Base-by-base conservation (phyloP, 768 basidiomycete species). In the Fomitopsis serialis region DNA sequence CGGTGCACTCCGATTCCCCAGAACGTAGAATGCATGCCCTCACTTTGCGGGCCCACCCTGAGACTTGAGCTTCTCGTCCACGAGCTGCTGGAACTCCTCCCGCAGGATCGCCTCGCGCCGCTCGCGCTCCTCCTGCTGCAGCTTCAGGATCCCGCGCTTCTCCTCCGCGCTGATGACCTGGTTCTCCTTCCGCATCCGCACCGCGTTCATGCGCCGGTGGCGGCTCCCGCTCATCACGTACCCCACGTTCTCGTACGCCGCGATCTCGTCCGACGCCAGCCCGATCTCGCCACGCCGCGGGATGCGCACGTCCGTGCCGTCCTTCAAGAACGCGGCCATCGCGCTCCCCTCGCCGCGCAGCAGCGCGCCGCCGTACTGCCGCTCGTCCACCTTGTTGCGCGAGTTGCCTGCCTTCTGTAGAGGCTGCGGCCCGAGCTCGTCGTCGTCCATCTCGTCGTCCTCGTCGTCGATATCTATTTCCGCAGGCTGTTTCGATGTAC, bases 271-370 rank as follows among this genome's bases (percentile, higher is more conserved):
- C 12, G 92, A 84, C 10, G 87, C 86, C 59, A 99, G 74, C 52
- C 97, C 97, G 61, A 99, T 98, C 72, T 99, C 97, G 72, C 97
- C 97, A 78, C 97, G 91, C 58, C 97, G 92, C 1, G 97, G 97
- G 63, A 98, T 99, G 66, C 97, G 95, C 11, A 77, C 60, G 50
- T 89, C 80, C 13, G 87, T 82, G 57, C 78, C 70, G 58, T 97
- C 96, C 65, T 89, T 78, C 52, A 98, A 80, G 79, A 89, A 99
- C 42, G 92, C 92, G 1, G 97, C 97, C 94, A 99, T 98, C 35
- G 97, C 97, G 58, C 87, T 88, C 48, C 93, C 97, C 78, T 99
- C 97, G 49, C 97, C 97, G 4, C 89, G 89, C 11, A 94, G 79
- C 47, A 99, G 76, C 25, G 91, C 88, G 54, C 94, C 82, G 57